phyloP scores from a whole-genome alignment of 1,139 yeast genomes.

The Lodderomyces margitis region DNA sequence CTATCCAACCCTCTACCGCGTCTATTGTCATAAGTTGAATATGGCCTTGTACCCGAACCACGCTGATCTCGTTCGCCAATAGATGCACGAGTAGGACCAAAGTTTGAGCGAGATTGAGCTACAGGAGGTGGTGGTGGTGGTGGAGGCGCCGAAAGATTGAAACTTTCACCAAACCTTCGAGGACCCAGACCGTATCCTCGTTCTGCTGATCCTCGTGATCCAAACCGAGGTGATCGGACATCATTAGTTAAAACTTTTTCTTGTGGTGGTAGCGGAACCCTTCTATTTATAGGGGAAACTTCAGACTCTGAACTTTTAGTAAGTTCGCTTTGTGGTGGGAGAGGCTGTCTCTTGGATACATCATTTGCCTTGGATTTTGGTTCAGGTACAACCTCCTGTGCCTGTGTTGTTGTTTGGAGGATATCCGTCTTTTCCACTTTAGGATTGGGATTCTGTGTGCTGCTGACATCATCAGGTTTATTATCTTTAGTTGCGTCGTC shows the following conservation, averaged over 20 bases:
- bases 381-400: neutral
- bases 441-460: neutral
- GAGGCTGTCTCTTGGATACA: conserved; percentile 1
- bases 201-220: conserved; percentile 3
- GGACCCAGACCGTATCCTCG: neutral
- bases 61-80: conserved; percentile 1
- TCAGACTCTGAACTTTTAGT: neutral
- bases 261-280: conserved; percentile 20
- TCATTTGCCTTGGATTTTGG: neutral
- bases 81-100: neutral
- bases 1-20: neutral
- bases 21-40: conserved; percentile 1
- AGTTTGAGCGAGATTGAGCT: neutral
- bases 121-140: conserved; percentile 12
- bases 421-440: neutral
- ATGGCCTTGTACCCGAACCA: neutral
- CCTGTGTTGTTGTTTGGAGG: neutral
- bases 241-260: neutral
- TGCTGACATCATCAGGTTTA: neutral
- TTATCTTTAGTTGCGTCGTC: neutral
- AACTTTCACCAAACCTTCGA: neutral
- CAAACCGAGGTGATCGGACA: neutral
- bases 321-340: conserved; percentile 3
- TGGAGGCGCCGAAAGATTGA: conserved; percentile 4
- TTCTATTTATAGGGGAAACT: neutral